Conservation (phyloP, 2,329 filamentous ascomycete species). For the Phaeosphaeriaceae sp. region DNA sequence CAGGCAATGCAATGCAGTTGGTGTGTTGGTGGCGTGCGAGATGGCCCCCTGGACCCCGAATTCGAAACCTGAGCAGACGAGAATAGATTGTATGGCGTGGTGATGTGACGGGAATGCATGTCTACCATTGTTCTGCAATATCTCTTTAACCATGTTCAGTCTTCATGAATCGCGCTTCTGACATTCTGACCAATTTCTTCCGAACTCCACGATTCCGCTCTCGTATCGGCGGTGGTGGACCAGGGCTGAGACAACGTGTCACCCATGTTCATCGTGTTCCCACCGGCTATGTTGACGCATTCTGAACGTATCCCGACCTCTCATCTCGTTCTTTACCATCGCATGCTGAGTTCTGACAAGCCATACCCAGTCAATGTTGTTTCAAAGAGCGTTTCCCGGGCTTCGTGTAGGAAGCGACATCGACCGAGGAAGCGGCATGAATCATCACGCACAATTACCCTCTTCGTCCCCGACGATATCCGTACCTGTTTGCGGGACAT, state of each 20-base stretch:
- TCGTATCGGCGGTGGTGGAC: not conserved
- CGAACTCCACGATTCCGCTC: not conserved
- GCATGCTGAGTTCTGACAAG: not conserved
- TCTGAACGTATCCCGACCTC: not conserved
- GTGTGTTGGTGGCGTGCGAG: constrained; percentile 6
- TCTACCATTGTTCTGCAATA: too few relatives aligned
- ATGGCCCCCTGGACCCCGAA: constrained; percentile 12
- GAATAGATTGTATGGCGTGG: not conserved
- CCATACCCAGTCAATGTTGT: not conserved
- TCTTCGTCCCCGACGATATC: not conserved
- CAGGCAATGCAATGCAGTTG: not conserved
- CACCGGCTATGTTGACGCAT: not conserved
- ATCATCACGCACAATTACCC: not conserved
- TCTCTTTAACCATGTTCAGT: too few relatives aligned
- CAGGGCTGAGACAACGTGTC: not conserved
- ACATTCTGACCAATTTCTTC: not conserved
- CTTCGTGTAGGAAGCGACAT: not conserved
- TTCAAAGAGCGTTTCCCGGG: not conserved
- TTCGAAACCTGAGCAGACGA: constrained; percentile 13
- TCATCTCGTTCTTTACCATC: not conserved
- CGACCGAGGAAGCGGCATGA: not conserved
- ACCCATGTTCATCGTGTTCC: not conserved
- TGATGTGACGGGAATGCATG: not conserved
- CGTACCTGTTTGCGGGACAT: not conserved
- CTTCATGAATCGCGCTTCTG: not conserved